Percentiles rank a stretch among this genome's conserved stretches.
phyloP scores from a whole-genome alignment of 192 early-diverging fungal genomes.

The Backusella tuberculispora region DNA sequence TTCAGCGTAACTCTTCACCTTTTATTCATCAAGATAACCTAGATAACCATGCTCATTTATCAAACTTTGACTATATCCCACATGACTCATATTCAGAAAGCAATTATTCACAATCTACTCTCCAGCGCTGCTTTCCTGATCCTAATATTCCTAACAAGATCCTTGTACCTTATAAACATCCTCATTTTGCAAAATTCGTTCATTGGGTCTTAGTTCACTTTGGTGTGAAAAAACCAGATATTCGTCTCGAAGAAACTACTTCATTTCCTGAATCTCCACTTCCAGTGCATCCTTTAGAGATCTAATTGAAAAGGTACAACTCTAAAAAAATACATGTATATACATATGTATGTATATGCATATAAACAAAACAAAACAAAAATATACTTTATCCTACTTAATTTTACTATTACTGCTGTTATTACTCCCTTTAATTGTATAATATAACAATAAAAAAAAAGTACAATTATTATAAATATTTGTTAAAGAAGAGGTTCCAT shows the following conservation, averaged over 20 bases:
- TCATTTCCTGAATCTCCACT: too few species aligned
- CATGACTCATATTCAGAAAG: neutral
- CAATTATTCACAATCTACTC: neutral
- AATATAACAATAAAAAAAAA: neutral
- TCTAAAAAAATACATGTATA: neutral
- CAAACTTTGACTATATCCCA: neutral
- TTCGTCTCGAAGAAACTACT: neutral
- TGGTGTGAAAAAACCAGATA: neutral
- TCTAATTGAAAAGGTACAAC: neutral
- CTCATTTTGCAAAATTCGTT: neutral
- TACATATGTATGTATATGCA: too few species aligned
- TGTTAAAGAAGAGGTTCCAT: neutral
- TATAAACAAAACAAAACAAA: too few species aligned
- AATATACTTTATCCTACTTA: neutral
- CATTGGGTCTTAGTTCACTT: neutral
- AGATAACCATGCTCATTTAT: neutral
- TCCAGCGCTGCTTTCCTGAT: neutral
- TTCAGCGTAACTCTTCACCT: neutral
- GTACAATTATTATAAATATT: neutral
- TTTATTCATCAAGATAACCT: neutral
- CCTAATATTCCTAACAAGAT: neutral
- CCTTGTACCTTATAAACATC: conserved; percentile 3
- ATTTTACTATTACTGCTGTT: neutral
- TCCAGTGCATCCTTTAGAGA: neutral
- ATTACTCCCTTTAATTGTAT: conserved; percentile 3